Evolutionary conservation across 208 protist species (phyloP), one percentile per base, ranked within the genome.

Genomic region (Leishmania martiniquensis): DNA sequence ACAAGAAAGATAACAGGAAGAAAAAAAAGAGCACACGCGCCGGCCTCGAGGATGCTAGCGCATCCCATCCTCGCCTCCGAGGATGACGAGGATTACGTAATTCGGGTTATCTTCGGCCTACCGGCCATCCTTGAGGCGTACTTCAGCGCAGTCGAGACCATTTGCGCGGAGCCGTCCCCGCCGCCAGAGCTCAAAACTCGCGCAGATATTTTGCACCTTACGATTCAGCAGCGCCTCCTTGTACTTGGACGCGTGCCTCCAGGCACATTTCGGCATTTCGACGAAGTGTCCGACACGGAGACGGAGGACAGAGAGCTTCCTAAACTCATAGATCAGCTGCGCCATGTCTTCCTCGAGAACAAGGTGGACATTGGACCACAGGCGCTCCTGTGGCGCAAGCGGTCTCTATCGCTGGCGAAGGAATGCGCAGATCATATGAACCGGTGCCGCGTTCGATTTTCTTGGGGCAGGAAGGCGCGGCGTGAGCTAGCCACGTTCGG

Each of bases 41-140:
- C 17, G 45, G 54, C 1, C 13, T 10, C 37, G 65, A 57, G 75
- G 60, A 96, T 95, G 87, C 76, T 96, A 29, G 88, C 92, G 22
- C 94, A 97, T 80, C 94, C 94, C 37, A 92, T 97, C 75, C 84
- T 97, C 55, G 92, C 94, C n/a, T 90, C 90, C 4, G 89, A 96
- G 80, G 92, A 97, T 84, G 94, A 97, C 75, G 87, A 91, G 71
- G 85, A 95, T 32, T 96, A 92, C 67, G 87, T 97, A 6, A 83
- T 90, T 37, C 76, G 87, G 1, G 92, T 88, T 29, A 88, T 97
- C 54, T 75, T 91, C 15, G 76, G 75, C 42, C 68, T 97, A 15
- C 91, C 91, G 15, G 78, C 87, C 6, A 22, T 93, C 4, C 37
- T 96, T 17, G 86, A 90, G 42, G 84, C 86, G 7, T 95, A 95